Base-by-base conservation (phyloP, 768 basidiomycete genomes). In the Auricularia cornea region DNA sequence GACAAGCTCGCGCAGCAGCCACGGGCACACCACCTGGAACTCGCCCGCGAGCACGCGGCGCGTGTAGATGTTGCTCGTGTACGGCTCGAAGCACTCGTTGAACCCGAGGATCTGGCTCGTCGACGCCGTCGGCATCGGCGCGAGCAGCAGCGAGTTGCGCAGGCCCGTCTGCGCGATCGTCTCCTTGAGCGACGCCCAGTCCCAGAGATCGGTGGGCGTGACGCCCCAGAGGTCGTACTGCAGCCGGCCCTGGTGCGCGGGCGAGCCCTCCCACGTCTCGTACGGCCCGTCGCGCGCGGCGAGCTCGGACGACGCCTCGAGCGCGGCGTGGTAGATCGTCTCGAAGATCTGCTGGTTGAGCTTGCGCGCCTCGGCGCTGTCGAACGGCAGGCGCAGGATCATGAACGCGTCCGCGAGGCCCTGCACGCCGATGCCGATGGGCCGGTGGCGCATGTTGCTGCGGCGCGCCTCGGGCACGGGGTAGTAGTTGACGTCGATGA, bases 51-150 rank as follows among this genome's bases (percentile, higher is more conserved):
- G 86, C 18, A 98, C 97, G 71, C 96, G 94, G 62, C 97, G 94
- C 59, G 95, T 96, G 76, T 99, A 98, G 72, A 98, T 96, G 80
- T 98, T 98, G 72, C 94, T 94, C 20, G 96, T 98, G 76, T 98
- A 99, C 1, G 97, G 94, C 77, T 99, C 97, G 75, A 99, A 98
- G 77, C 96, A 98, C 70, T 98, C 97, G 75, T 98, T 99, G 81
- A 90, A 90, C 51, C 97, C 97, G 59, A 98, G 82, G 70, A 99
- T 99, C 78, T 98, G 97, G 75, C 91, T 94, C 2, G 97, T 99
- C 26, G 94, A 96, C 1, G 97, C 97, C 35, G 97, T 99, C 1
- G 97, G 97, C 97, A 99, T 99, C n/a, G 96, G 96, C 0, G 96
- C 88, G 64, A 92, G 77, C 14, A 98, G 79, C 20, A 98, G 79